Evolutionary conservation across 2,329 filamentous ascomycete genomes (phyloP).

Genomic region (Fonsecaea multimorphosa): DNA sequence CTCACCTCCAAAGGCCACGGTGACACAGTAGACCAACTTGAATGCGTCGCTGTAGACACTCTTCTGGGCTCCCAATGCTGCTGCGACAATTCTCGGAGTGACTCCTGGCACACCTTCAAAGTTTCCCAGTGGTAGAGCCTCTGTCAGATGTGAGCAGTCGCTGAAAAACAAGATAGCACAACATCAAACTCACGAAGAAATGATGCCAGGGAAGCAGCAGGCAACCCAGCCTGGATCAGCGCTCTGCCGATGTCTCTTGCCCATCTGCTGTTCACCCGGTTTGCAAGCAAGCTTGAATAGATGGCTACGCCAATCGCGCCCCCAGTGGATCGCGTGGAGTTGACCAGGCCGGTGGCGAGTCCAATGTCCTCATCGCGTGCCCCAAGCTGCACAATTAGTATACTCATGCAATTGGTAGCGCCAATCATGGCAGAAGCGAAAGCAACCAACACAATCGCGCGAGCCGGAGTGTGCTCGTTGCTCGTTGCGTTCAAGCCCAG

Average conservation of each 20-base stretch:
- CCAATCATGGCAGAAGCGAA: conserved; percentile 20
- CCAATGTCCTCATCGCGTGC: conserved; percentile 27
- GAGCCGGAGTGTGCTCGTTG: conserved; percentile 22
- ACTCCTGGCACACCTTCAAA: conserved; percentile 13
- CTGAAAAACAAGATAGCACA: background rate
- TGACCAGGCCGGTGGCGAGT: conserved; percentile 25
- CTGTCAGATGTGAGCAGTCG: conserved; percentile 10
- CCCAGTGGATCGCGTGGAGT: conserved; percentile 14
- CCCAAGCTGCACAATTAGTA: conserved; percentile 25
- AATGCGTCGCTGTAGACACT: conserved; percentile 23
- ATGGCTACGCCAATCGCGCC: conserved; percentile 26
- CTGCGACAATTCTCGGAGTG: conserved; percentile 20
- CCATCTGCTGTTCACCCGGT: conserved; percentile 15
- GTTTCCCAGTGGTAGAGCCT: conserved; percentile 14
- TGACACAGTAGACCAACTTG: conserved; percentile 23
- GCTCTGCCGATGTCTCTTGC: conserved; percentile 21
- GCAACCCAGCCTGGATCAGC: conserved; percentile 22
- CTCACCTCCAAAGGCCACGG: conserved; percentile 27
- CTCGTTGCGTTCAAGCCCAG: conserved; percentile 19
- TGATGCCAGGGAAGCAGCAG: conserved; percentile 12
- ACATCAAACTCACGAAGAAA: conserved; percentile 20
- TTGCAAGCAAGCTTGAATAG: conserved; percentile 26
- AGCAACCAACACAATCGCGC: conserved; percentile 20
- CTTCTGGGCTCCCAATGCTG: conserved; percentile 18
- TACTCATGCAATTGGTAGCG: conserved; percentile 18